Evolutionary conservation across 331 rosid genomes (phyloP), one percentile per base, ranked within the genome.

Genomic region (Phaseolus coccineus): DNA sequence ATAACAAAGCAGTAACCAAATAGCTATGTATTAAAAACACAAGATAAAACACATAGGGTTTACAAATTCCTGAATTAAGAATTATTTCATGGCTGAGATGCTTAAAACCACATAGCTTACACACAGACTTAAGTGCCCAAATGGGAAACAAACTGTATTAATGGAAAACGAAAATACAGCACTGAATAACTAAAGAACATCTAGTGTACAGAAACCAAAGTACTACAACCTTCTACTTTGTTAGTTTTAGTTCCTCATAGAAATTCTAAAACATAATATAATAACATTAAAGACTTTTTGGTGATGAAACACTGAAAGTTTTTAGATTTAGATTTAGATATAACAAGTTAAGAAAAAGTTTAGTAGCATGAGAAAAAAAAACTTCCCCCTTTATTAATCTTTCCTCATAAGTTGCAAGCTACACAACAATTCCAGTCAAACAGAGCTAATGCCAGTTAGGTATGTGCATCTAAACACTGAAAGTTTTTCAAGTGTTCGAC

Each of bases 71-170:
- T 2, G 24, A 14, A 16, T 37, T 28, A 14, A 12, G 39, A 65
- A 69, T 30, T 40, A 78, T 53, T 63, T 10, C 55, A 69, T 37
- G 58, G 40, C 66, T 35, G 39, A 22, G 74, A 83, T 71, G 62
- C 58, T 56, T 80, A 39, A 83, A 66, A 77, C 62, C 16, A 35
- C 56, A 52, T 27, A 58, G 44, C 47, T 61, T 68, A 30, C 22
- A 39, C 11, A 47, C 14, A 51, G 53, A 22, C 52, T 44, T 24
- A 16, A 57, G 31, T n/a, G 70, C 53, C 4, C 15, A 46, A 69
- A 14, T 12, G 63, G 25, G 22, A 35, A 30, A 40, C 46, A 51
- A 69, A 50, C 76, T 30, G 51, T 48, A 47, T 12, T 25, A 27
- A 53, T 27, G 28, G 31, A 35, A 35, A 62, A 11, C 51, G 12